phyloP scores from a whole-genome alignment of 768 basidiomycete genomes.

The Lepiota subincarnata region DNA sequence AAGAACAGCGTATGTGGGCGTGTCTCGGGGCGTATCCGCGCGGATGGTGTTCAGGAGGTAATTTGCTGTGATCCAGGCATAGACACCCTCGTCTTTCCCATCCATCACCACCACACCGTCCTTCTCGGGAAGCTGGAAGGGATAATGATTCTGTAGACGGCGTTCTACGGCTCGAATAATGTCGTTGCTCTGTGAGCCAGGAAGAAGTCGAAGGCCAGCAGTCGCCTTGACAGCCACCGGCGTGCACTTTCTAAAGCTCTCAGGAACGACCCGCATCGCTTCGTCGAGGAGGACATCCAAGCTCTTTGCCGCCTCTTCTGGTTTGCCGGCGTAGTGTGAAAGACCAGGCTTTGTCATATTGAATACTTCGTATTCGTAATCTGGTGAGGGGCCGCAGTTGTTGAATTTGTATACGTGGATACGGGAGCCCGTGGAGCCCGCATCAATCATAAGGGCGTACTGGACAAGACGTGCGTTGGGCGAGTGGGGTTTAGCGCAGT shows the following conservation, averaged over 20 bases:
- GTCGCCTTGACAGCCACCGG: conserved; percentile 91
- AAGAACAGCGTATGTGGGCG: conserved; percentile 76
- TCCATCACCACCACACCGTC: conserved; percentile 89
- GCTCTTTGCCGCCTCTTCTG: conserved; percentile 69
- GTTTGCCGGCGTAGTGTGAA: conserved; percentile 53
- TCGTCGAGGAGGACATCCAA: conserved; percentile 78
- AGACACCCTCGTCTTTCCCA: conserved; percentile 94
- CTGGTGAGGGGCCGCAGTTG: conserved; percentile 72
- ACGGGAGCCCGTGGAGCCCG: conserved; percentile 94
- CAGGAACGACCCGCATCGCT: conserved; percentile 76
- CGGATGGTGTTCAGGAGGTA: conserved; percentile 80
- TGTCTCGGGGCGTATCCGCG: conserved; percentile 39
- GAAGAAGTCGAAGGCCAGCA: conserved; percentile 78
- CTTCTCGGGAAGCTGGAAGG: conserved; percentile 52
- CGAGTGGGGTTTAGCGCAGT: conserved; percentile 59
- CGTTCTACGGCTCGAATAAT: conserved; percentile 73
- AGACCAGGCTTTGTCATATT: conserved; percentile 77
- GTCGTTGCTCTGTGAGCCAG: conserved; percentile 52
- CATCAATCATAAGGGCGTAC: conserved; percentile 97
- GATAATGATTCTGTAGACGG: conserved; percentile 54
- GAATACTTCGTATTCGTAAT: conserved; percentile 94
- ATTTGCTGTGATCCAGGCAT: conserved; percentile 97
- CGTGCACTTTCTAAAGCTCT: conserved; percentile 64
- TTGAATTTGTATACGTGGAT: conserved; percentile 99
- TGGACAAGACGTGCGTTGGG: conserved; percentile 62